These are phyloP conservation scores for Amanita polypyramis DNA, from an alignment of 768 basidiomycete species.

Conservation along the genomic window DNA sequence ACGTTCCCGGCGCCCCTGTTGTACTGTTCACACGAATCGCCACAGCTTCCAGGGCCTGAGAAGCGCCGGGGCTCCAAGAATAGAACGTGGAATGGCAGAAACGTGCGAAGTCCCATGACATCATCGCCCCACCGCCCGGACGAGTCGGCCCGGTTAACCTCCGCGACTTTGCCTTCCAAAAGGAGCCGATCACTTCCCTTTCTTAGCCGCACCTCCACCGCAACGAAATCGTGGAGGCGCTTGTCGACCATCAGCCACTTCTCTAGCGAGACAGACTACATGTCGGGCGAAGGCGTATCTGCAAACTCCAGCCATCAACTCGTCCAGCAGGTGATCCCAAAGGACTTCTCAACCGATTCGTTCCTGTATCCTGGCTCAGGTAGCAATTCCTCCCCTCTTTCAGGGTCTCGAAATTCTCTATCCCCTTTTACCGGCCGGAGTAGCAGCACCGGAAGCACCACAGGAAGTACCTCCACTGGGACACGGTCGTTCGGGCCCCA, in stretches of 20 bases:
- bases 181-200: slow-evolving; percentile 18
- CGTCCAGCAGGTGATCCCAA: background rate
- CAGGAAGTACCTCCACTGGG: background rate
- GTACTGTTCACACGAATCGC: slow-evolving; percentile 23
- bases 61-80: slow-evolving; percentile 8
- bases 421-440: slow-evolving; percentile 1
- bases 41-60: background rate
- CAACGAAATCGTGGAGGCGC: background rate
- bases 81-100: slow-evolving; percentile 10
- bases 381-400: slow-evolving; percentile 14
- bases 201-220: slow-evolving; percentile 12
- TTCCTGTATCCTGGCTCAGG: slow-evolving; percentile 1
- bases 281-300: background rate
- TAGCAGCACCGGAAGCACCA: background rate
- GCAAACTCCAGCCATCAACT: background rate
- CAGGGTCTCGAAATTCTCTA: slow-evolving; percentile 12
- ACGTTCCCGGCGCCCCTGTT: slow-evolving; percentile 71
- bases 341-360: slow-evolving; percentile 1
- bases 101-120: background rate
- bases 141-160: slow-evolving; percentile 7
- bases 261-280: background rate
- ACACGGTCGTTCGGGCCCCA: slow-evolving; percentile 8
- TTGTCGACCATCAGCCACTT: background rate
- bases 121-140: background rate
- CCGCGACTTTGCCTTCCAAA: slow-evolving; percentile 7